A percentile compares a stretch with the other conserved stretches of the same genome.
Evolutionary conservation across 2,329 filamentous ascomycete species (phyloP).

Genomic region (Sphaerulina vaccinii): DNA sequence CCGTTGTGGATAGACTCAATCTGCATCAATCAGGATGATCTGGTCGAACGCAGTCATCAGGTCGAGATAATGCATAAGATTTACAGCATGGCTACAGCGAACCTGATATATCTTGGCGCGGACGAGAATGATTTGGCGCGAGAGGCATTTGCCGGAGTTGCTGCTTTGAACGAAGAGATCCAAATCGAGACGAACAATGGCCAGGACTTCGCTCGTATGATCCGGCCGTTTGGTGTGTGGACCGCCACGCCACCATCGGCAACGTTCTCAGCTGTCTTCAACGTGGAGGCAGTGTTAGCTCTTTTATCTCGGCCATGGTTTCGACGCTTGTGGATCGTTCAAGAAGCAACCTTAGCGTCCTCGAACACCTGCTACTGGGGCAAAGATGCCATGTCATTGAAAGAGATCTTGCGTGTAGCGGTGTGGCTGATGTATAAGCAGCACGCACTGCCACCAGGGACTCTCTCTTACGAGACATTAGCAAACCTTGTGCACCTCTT

Average conservation of each 20-base stretch:
- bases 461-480: neutral
- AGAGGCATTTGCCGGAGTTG: neutral
- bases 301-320: conserved; percentile 15
- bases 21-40: conserved; percentile 14
- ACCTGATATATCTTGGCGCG: conserved; percentile 13
- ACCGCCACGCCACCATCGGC: neutral
- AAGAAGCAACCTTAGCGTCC: conserved; percentile 9
- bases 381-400: neutral
- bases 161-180: neutral
- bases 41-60: conserved; percentile 2
- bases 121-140: neutral
- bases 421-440: neutral
- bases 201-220: neutral
- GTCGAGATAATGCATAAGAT: conserved; percentile 7
- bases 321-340: conserved; percentile 13
- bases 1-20: conserved; percentile 12
- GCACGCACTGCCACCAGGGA: neutral
- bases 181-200: neutral
- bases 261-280: conserved; percentile 8
- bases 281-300: conserved; percentile 1
- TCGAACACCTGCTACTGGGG: conserved; percentile 10
- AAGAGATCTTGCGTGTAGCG: conserved; percentile 1
- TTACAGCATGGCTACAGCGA: conserved; percentile 1
- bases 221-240: neutral
- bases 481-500: neutral